phyloP scores from a whole-genome alignment of 2,329 filamentous ascomycete genomes.

The Ophiocordyceps camponoti-saundersi region DNA sequence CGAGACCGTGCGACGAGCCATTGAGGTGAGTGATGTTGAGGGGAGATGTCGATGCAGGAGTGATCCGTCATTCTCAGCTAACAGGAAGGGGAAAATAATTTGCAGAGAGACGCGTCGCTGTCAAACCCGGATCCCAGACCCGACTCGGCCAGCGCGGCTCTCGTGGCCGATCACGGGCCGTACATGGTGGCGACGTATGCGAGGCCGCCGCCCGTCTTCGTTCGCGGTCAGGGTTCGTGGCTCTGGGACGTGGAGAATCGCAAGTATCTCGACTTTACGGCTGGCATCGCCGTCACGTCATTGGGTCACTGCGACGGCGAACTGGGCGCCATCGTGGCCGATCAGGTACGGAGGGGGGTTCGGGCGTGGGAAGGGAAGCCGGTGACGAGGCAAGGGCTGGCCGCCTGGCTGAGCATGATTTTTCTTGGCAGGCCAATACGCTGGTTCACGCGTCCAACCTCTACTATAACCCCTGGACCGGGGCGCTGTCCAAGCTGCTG shows the following conservation, averaged over 20 bases:
- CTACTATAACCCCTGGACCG: constrained; percentile 94
- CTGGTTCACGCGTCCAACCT: constrained; percentile 89
- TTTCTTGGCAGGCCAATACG: constrained; percentile 37
- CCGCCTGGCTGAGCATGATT: too few relatives aligned
- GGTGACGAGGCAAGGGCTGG: neutral
- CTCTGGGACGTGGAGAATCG: constrained; percentile 82
- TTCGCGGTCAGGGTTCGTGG: constrained; percentile 72
- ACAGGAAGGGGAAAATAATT: too few relatives aligned
- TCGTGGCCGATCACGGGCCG: constrained; percentile 59
- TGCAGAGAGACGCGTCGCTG: constrained; percentile 16
- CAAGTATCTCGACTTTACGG: constrained; percentile 85
- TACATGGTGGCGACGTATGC: constrained; percentile 96
- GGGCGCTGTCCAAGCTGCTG: constrained; percentile 69
- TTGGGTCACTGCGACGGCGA: constrained; percentile 80
- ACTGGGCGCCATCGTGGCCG: constrained; percentile 54
- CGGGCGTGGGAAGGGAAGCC: neutral
- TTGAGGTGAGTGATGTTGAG: constrained; percentile 12
- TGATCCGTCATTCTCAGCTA: neutral
- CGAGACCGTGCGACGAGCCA: constrained; percentile 14
- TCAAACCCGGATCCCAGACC: constrained; percentile 56
- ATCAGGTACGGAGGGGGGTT: constrained; percentile 42
- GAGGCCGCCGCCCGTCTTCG: constrained; percentile 77
- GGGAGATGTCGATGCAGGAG: neutral
- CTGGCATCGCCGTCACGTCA: constrained; percentile 88
- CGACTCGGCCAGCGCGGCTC: constrained; percentile 57